Evolutionary conservation across 2,329 filamentous ascomycete species (phyloP).

Genomic region (Penicillium sp.): DNA sequence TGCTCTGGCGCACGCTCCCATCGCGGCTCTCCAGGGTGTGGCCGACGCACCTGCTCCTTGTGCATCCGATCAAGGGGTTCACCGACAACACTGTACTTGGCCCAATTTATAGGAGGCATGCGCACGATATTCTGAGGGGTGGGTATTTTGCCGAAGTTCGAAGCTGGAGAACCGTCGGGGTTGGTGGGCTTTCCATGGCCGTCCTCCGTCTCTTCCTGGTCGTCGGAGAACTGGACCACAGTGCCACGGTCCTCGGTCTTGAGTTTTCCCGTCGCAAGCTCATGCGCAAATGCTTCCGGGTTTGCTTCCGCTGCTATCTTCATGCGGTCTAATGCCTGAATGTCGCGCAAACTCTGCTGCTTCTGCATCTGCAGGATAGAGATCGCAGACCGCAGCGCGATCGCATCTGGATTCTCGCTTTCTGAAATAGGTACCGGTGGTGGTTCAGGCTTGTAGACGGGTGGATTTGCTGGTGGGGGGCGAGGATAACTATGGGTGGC

Average conservation of each 20-base stretch:
- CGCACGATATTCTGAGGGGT: conserved; percentile 79
- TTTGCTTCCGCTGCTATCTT: conserved; percentile 71
- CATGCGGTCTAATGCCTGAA: conserved; percentile 67
- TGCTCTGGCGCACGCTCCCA: conserved; percentile 49
- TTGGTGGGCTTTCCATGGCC: conserved; percentile 24
- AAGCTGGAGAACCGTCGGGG: conserved; percentile 1
- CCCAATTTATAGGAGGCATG: conserved; percentile 90
- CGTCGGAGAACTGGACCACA: conserved; percentile 39
- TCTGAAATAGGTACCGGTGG: conserved; percentile 49
- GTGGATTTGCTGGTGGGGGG: conserved; percentile 21
- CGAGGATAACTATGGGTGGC: conserved; percentile 10
- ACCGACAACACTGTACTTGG: conserved; percentile 87
- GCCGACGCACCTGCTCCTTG: conserved; percentile 71
- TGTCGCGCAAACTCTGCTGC: conserved; percentile 73
- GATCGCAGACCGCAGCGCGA: conserved; percentile 83
- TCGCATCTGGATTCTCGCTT: conserved; percentile 74
- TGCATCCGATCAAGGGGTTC: conserved; percentile 83
- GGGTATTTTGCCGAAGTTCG: conserved; percentile 66
- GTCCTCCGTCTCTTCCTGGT: conserved; percentile 39
- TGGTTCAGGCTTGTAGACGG: conserved; percentile 39
- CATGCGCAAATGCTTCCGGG: conserved; percentile 70
- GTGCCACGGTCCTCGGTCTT: conserved; percentile 40
- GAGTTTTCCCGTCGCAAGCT: conserved; percentile 66
- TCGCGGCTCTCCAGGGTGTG: conserved; percentile 49
- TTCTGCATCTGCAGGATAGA: conserved; percentile 85